phyloP scores from a whole-genome alignment of 306 rosid species.

The Acmispon strigosus region DNA sequence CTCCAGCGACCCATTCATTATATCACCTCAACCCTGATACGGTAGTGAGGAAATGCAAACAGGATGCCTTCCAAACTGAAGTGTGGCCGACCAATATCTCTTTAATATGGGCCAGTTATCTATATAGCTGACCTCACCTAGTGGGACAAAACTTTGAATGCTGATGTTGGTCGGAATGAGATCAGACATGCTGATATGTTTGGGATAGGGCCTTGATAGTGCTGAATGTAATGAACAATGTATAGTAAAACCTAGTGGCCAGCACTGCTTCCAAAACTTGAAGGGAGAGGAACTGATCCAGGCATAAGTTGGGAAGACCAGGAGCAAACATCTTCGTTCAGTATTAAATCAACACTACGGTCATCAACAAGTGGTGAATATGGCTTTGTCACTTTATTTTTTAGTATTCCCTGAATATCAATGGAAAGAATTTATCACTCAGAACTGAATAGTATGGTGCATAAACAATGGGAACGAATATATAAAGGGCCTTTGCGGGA shows the following conservation, averaged over 20 bases:
- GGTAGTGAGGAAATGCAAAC: neutral
- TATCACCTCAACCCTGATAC: neutral
- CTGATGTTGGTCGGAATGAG: neutral
- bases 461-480: neutral
- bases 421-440: slow-evolving; percentile 12
- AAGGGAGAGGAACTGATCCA: slow-evolving; percentile 47
- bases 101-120: too few species aligned
- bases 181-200: neutral
- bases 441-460: neutral
- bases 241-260: slow-evolving; percentile 2
- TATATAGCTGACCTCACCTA: too few species aligned
- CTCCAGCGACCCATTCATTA: neutral
- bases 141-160: too few species aligned
- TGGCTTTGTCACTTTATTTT: slow-evolving; percentile 58
- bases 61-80: neutral
- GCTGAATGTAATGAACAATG: neutral
- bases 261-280: slow-evolving; percentile 65
- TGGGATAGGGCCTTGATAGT: neutral
- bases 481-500: neutral
- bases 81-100: neutral
- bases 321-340: slow-evolving; percentile 47
- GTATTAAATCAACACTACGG: slow-evolving; percentile 31
- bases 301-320: slow-evolving; percentile 54
- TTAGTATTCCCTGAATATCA: slow-evolving; percentile 42
- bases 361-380: slow-evolving; percentile 69